phyloP scores from a whole-genome alignment of 345 rosid genomes.

The Brassica nigra region DNA sequence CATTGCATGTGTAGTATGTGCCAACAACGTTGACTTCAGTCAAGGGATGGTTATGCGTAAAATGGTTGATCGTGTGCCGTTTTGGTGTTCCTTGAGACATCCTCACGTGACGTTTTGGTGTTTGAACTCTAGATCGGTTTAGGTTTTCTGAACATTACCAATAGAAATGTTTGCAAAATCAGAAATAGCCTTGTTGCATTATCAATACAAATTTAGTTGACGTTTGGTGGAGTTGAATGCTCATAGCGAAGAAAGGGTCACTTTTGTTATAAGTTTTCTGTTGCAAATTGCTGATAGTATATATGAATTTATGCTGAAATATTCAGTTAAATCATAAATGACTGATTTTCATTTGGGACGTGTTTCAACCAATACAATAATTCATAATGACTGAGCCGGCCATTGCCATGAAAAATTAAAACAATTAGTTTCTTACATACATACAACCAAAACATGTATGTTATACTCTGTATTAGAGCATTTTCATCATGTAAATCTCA shows the following conservation, averaged over 20 bases:
- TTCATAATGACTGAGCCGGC: conserved; percentile 1
- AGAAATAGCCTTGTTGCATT: conserved; percentile 5
- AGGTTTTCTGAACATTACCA: not conserved
- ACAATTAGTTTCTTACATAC: not conserved
- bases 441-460: not conserved
- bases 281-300: conserved; percentile 31
- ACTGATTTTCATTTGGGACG: conserved; percentile 20
- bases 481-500: no score
- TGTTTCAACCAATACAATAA: conserved; percentile 15
- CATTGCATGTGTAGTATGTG: conserved; percentile 43
- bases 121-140: not conserved
- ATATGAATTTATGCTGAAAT: conserved; percentile 7
- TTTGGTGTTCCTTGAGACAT: conserved; percentile 8
- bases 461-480: no score
- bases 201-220: conserved; percentile 25
- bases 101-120: not conserved
- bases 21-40: conserved; percentile 1
- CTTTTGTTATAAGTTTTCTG: not conserved
- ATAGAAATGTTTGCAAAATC: not conserved
- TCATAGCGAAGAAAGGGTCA: conserved; percentile 12
- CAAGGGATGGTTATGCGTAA: conserved; percentile 41
- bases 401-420: not conserved
- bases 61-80: conserved; percentile 27
- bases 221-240: conserved; percentile 25
- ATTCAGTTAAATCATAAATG: not conserved